phyloP scores from a whole-genome alignment of 495 filamentous ascomycete species.

The Sphaerosporella brunnea region DNA sequence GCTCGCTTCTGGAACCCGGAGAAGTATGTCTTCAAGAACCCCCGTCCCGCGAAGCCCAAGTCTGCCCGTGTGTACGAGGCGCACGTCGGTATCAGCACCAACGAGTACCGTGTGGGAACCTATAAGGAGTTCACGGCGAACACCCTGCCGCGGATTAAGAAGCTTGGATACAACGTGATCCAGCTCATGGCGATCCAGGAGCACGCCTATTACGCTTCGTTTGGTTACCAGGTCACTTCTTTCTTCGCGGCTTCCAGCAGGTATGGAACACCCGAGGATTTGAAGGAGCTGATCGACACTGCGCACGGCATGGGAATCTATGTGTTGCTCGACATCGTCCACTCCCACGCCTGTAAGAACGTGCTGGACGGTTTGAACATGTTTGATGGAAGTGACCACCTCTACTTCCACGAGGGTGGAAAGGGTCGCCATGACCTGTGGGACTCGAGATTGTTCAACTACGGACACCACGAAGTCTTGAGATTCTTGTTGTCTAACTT shows the following conservation, averaged over 20 bases:
- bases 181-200: constrained; percentile 99
- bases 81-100: constrained; percentile 91
- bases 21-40: constrained; percentile 65
- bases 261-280: constrained; percentile 81
- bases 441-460: constrained; percentile 96
- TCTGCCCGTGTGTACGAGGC: constrained; percentile 90
- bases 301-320: constrained; percentile 79
- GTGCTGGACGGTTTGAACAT: constrained; percentile 81
- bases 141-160: constrained; percentile 77
- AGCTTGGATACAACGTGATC: constrained; percentile 89
- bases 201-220: constrained; percentile 97
- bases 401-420: constrained; percentile 78
- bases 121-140: constrained; percentile 94
- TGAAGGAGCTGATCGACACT: constrained; percentile 92
- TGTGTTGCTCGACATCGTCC: constrained; percentile 90
- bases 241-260: constrained; percentile 96
- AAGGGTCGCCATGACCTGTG: constrained; percentile 80
- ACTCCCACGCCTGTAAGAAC: constrained; percentile 96
- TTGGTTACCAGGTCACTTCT: constrained; percentile 95
- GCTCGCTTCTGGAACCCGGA: constrained; percentile 91
- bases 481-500: constrained; percentile 89
- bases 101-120: constrained; percentile 69
- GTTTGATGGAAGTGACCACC: constrained; percentile 86
- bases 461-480: constrained; percentile 83
- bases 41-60: constrained; percentile 63